Evolutionary conservation across 805 yeast species (phyloP), one percentile per base, ranked within the genome.

Genomic region (Metschnikowia koreensis): DNA sequence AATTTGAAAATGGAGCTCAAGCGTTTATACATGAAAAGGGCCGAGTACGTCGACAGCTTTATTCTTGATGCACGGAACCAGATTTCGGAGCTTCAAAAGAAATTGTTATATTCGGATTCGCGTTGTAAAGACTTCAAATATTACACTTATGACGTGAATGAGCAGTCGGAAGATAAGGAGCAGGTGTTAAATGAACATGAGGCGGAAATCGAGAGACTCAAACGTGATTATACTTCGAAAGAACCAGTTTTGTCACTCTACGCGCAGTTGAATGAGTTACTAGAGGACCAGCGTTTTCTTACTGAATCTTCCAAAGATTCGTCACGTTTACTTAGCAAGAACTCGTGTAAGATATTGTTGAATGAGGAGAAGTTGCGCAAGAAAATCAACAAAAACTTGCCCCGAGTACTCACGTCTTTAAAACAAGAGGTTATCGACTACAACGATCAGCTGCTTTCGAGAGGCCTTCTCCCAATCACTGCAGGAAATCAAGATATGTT

Each of bases 341-440:
- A 87, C 60, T 86, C 91, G 1, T 92, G 93, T 56, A 85, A 84
- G 54, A 85, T 92, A 26, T 71, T 93, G 52, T 74, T 87, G 51
- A 80, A 86, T 51, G 99, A 93, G 64, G 97, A 91, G 64, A 85
- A 79, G 61, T 73, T 83, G 38, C 73, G 97, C 50, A 86, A 86
- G 58, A 79, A 80, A 48, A 74, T 92, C 7, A 69, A 80, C n/a
- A 82, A 82, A 61, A 80, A 80, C 58, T 71, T 89, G 58, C 98
- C 98, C 0, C 72, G 74, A 37, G 74, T 87, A 0, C 68, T 89
- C 9, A 67, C 71, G 4, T 79, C 74, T 1, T 67, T 93, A 44
- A 79, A 77, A 53, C 40, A 55, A 0, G 79, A 78, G 46, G 60
- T 89, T 5, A 52, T 59, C 3, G 70, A 69, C 11, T 87, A 81